Conservation (phyloP, 2,329 filamentous ascomycete genomes). For the Rhynchosporium graminicola region DNA sequence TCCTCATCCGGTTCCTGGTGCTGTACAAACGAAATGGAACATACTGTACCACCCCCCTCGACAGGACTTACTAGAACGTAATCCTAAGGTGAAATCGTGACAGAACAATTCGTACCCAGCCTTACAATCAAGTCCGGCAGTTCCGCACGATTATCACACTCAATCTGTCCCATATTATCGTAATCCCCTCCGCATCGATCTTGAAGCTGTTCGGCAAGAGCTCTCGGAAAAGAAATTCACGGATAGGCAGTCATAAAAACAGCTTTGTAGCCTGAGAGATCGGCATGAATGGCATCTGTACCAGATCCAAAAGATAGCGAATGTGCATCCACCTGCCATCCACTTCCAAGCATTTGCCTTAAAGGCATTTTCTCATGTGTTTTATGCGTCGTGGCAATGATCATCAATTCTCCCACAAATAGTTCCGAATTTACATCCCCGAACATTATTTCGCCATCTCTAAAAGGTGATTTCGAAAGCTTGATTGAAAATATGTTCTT, state of each 20-base stretch:
- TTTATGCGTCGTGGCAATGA: background rate
- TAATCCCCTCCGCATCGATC: constrained; percentile 10
- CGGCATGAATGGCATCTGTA: background rate
- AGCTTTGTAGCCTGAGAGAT: constrained; percentile 7
- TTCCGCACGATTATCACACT: background rate
- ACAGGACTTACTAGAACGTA: constrained; percentile 1
- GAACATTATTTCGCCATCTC: constrained; percentile 9
- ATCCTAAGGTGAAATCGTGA: constrained; percentile 5
- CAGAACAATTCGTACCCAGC: background rate
- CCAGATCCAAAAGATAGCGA: constrained; percentile 5
- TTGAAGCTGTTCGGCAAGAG: constrained; percentile 3
- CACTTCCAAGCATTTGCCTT: constrained; percentile 6
- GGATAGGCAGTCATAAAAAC: background rate
- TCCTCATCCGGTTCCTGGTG: constrained; percentile 2
- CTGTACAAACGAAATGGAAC: constrained; percentile 4
- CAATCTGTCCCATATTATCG: constrained; percentile 2
- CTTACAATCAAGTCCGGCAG: constrained; percentile 4
- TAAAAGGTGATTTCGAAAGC: constrained; percentile 3
- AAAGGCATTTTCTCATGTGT: constrained; percentile 9
- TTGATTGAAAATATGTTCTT: constrained; percentile 7
- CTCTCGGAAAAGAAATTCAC: constrained; percentile 1
- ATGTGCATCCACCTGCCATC: constrained; percentile 2
- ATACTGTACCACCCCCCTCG: background rate
- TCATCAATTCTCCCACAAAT: constrained; percentile 1
- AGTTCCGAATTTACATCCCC: background rate